A percentile compares a stretch with the other conserved stretches of the same genome.
Conservation (phyloP, 306 rosid species). For the Pyrus bretschneideri region DNA sequence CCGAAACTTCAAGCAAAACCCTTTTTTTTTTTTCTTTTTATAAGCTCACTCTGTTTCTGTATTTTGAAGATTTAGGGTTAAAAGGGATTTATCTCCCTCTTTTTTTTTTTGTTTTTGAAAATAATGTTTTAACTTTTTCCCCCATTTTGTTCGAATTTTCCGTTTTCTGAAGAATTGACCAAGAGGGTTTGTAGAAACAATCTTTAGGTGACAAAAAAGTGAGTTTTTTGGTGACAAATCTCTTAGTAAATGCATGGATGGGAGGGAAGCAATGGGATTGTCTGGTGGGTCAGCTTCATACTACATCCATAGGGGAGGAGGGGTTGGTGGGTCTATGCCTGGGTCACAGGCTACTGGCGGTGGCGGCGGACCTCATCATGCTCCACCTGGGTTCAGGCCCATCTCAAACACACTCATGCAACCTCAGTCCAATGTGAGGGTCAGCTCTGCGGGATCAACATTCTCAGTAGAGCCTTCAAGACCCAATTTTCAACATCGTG, state of each 20-base stretch:
- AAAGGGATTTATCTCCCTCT: slow-evolving; percentile 1
- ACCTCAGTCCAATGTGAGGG: slow-evolving; percentile 51
- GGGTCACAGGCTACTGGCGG: slow-evolving; percentile 52
- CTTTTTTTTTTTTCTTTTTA: slow-evolving; percentile 20
- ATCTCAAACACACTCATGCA: slow-evolving; percentile 49
- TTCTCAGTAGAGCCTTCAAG: slow-evolving; percentile 48
- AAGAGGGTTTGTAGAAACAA: slow-evolving; percentile 10
- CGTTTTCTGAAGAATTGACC: slow-evolving; percentile 1
- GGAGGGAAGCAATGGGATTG: slow-evolving; percentile 89
- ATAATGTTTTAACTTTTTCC: slow-evolving; percentile 1
- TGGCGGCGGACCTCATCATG: slow-evolving; percentile 39
- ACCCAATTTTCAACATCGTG: slow-evolving; percentile 46
- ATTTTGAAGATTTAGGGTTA: slow-evolving; percentile 23
- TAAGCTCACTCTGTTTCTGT: slow-evolving; percentile 4
- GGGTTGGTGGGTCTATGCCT: slow-evolving; percentile 48
- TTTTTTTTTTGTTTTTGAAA: neutral
- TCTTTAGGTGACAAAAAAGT: slow-evolving; percentile 6
- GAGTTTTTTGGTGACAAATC: slow-evolving; percentile 17
- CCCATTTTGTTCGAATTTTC: neutral
- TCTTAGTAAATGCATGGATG: slow-evolving; percentile 95
- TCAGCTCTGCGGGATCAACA: slow-evolving; percentile 47
- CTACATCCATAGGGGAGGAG: slow-evolving; percentile 68
- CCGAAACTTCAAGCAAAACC: slow-evolving; percentile 20
- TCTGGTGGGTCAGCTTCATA: slow-evolving; percentile 81
- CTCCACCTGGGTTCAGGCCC: slow-evolving; percentile 61